These are phyloP conservation scores for Xylariaceae sp. DNA, from an alignment of 2,329 filamentous ascomycete genomes.

Conservation along the genomic window DNA sequence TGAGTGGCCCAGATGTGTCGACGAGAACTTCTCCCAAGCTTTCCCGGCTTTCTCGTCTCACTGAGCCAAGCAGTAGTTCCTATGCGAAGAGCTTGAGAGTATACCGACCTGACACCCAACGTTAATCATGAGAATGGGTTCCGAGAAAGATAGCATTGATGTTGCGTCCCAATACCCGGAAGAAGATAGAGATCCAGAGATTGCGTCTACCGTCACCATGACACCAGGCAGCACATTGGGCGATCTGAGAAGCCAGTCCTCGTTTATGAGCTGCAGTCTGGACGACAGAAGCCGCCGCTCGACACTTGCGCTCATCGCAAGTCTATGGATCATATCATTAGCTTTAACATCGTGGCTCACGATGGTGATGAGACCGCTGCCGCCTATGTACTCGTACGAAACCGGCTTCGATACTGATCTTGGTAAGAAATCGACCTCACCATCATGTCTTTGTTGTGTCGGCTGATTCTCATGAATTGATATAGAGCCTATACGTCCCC, in stretches of 20 bases:
- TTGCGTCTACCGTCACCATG: not conserved
- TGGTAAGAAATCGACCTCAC: no score
- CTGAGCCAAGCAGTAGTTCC: no score
- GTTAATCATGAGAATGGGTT: no score
- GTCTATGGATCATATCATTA: conserved; percentile 1
- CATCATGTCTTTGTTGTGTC: no score
- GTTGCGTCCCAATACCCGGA: not conserved
- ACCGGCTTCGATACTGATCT: conserved; percentile 8
- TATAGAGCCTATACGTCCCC: not conserved
- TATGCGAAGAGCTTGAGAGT: no score
- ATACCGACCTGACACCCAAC: no score
- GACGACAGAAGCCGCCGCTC: not conserved
- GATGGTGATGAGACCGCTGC: not conserved
- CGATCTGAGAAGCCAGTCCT: no score
- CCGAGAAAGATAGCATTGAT: not conserved
- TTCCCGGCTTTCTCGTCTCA: not conserved
- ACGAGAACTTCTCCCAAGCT: no score
- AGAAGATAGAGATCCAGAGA: not conserved
- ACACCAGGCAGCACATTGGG: not conserved
- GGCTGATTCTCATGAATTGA: no score
- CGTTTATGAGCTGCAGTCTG: no score
- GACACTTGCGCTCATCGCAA: not conserved
- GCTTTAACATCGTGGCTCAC: not conserved
- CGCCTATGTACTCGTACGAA: not conserved
- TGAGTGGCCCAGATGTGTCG: no score